Percentiles rank a stretch among this genome's conserved stretches.
These are phyloP conservation scores for Dimocarpus longan DNA, from an alignment of 345 rosid genomes.

Conservation along the genomic window DNA sequence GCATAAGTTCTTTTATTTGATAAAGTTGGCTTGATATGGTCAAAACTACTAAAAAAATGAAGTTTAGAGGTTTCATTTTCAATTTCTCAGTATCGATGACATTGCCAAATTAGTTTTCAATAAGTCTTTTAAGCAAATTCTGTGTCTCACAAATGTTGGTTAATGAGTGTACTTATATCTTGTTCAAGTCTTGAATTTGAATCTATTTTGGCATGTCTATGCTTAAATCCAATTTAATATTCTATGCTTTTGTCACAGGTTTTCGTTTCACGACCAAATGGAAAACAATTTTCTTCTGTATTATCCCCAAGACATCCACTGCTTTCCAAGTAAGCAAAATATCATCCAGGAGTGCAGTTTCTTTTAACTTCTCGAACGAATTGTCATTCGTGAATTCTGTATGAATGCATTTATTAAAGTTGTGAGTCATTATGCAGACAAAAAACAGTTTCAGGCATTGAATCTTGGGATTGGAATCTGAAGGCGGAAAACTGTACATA, in stretches of 20 bases:
- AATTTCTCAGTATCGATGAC: too few species aligned
- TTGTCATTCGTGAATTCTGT: neutral
- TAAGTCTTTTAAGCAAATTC: too few species aligned
- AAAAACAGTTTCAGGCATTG: slow-evolving; percentile 61
- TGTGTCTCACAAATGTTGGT: too few species aligned
- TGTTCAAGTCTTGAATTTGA: too few species aligned
- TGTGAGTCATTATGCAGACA: slow-evolving; percentile 32
- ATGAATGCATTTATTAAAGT: slow-evolving; percentile 21
- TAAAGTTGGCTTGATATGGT: neutral
- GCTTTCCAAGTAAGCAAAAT: slow-evolving; percentile 47
- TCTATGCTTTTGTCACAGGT: slow-evolving; percentile 40
- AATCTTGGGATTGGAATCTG: slow-evolving; percentile 95
- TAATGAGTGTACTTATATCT: too few species aligned
- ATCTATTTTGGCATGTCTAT: neutral
- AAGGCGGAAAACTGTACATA: slow-evolving; percentile 76
- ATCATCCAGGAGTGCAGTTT: neutral
- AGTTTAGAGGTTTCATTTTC: slow-evolving; percentile 6
- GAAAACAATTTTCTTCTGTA: slow-evolving; percentile 73
- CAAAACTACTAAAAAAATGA: neutral
- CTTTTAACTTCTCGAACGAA: neutral
- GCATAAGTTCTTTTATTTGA: neutral
- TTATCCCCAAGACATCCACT: slow-evolving; percentile 62
- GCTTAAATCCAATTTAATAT: slow-evolving; percentile 2
- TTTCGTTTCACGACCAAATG: slow-evolving; percentile 74
- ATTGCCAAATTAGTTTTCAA: too few species aligned